Evolutionary conservation across 371 early-diverging fungal species (phyloP).

Genomic region (Nosema granulosis): DNA sequence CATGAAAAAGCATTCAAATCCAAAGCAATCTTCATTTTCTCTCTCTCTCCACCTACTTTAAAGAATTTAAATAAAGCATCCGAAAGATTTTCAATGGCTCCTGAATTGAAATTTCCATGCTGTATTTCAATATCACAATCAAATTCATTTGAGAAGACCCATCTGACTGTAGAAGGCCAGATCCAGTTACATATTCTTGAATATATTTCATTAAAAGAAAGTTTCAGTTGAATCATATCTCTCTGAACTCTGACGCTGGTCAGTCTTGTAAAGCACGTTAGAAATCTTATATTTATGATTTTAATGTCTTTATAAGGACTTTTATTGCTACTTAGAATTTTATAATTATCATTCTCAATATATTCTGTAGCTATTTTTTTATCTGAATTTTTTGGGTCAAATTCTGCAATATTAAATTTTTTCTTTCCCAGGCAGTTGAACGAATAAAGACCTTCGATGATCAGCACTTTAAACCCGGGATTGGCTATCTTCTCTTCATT

Average conservation of each 20-base stretch:
- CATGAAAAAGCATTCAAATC: too few species aligned
- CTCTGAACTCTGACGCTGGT: neutral
- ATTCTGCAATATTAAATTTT: conserved; percentile 44
- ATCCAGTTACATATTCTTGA: neutral
- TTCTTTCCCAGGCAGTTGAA: conserved; percentile 45
- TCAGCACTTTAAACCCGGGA: conserved; percentile 32
- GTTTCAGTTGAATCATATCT: neutral
- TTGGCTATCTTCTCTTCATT: conserved; percentile 13
- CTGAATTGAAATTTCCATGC: conserved; percentile 15
- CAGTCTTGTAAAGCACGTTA: neutral
- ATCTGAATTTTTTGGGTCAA: conserved; percentile 29
- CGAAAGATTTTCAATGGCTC: too few species aligned
- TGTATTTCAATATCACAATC: neutral
- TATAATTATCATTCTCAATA: conserved; percentile 7
- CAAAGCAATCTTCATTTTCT: too few species aligned
- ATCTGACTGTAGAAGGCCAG: neutral
- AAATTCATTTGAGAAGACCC: neutral
- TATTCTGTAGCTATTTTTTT: conserved; percentile 38
- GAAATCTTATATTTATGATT: neutral
- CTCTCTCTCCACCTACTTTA: too few species aligned
- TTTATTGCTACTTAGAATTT: neutral
- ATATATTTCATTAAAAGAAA: neutral
- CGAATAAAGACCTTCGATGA: conserved; percentile 58
- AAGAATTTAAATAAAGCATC: too few species aligned
- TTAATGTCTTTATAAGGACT: neutral